Conservation (phyloP, 768 basidiomycete genomes). For the Neoboletus subvelutipes region DNA sequence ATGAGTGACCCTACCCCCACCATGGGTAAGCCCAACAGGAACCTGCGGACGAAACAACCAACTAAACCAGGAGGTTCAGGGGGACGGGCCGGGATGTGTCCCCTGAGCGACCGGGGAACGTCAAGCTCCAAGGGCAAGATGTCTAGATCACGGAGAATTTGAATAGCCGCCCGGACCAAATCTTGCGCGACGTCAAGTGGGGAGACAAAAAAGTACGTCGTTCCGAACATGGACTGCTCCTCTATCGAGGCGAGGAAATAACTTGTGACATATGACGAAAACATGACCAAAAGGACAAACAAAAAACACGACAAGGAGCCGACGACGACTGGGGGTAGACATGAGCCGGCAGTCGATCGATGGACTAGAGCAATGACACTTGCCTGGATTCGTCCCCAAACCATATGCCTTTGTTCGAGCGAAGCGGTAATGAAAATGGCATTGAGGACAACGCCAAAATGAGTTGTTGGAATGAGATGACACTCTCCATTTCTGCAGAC, state of each 20-base stretch:
- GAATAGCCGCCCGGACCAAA: slow-evolving; percentile 60
- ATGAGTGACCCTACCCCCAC: slow-evolving; percentile 75
- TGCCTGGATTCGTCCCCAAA: slow-evolving; percentile 76
- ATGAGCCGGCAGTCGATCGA: slow-evolving; percentile 15
- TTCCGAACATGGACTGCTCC: slow-evolving; percentile 41
- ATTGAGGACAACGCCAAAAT: slow-evolving; percentile 81
- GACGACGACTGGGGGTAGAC: slow-evolving; percentile 52
- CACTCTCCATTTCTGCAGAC: slow-evolving; percentile 73
- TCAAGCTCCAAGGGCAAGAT: slow-evolving; percentile 33
- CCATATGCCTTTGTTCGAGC: slow-evolving; percentile 68
- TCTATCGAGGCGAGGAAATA: slow-evolving; percentile 65
- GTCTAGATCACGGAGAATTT: slow-evolving; percentile 61
- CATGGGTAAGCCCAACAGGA: slow-evolving; percentile 73
- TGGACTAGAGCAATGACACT: slow-evolving; percentile 16
- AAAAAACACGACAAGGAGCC: slow-evolving; percentile 57
- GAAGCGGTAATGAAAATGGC: slow-evolving; percentile 75
- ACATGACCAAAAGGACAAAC: slow-evolving; percentile 64
- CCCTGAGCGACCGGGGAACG: slow-evolving; percentile 13
- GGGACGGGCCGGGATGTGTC: slow-evolving; percentile 16
- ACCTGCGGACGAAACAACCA: slow-evolving; percentile 60
- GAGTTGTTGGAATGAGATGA: slow-evolving; percentile 58
- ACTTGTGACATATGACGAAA: slow-evolving; percentile 68
- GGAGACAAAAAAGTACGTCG: slow-evolving; percentile 43
- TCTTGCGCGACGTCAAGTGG: slow-evolving; percentile 60
- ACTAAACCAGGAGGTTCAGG: slow-evolving; percentile 47